Evolutionary conservation across 1,139 yeast genomes (phyloP).

Genomic region (Saccharomyces hybrid): DNA sequence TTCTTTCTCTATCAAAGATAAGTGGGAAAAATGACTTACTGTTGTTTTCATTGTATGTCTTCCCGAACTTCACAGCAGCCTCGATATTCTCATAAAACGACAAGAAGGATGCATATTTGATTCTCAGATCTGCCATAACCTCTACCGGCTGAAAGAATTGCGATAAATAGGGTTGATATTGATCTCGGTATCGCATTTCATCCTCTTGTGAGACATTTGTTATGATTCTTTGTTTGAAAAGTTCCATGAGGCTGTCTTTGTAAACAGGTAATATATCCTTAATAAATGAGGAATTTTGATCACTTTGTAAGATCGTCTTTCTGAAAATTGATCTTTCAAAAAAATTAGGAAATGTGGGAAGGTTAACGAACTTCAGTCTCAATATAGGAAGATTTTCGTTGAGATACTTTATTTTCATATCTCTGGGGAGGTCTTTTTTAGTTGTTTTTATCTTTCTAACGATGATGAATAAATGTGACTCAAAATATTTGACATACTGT

Average conservation of each 20-base stretch:
- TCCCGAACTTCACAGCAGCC: neutral
- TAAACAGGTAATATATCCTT: neutral
- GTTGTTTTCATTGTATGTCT: neutral
- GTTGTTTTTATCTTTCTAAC: neutral
- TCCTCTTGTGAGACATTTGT: neutral
- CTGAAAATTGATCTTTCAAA: neutral
- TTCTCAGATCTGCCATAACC: neutral
- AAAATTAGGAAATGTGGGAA: neutral
- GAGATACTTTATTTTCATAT: neutral
- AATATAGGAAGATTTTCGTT: neutral
- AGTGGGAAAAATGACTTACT: conserved; percentile 10
- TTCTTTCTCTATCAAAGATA: conserved; percentile 17
- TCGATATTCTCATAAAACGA: neutral
- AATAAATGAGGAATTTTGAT: neutral
- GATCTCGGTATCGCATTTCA: neutral
- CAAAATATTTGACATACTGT: conserved; percentile 2
- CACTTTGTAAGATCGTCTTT: neutral
- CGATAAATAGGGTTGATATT: neutral
- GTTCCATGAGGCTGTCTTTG: neutral
- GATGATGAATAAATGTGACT: neutral
- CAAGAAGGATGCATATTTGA: neutral
- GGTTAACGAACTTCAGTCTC: neutral
- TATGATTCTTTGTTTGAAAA: neutral
- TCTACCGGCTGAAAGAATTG: neutral
- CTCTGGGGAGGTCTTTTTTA: neutral